A percentile compares a stretch with the other conserved stretches of the same genome.
These are phyloP conservation scores for Dendrobium nobile DNA, from an alignment of 106 monocot genomes.

Conservation along the genomic window DNA sequence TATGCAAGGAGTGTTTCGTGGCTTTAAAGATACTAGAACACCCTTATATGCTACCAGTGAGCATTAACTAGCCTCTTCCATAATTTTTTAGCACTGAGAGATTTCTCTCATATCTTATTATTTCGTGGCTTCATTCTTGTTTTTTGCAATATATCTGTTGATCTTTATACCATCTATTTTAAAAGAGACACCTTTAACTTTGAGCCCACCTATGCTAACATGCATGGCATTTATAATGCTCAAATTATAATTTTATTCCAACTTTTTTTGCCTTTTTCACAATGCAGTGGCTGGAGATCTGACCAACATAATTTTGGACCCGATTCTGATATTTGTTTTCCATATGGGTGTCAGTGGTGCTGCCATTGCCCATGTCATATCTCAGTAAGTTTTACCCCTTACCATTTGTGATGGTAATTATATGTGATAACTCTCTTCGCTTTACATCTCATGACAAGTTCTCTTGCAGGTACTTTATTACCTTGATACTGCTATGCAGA, in stretches of 20 bases:
- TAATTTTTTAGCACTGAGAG: constrained; percentile 2
- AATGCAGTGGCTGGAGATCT: constrained; percentile 64
- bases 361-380: constrained; percentile 83
- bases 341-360: constrained; percentile 66
- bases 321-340: constrained; percentile 68
- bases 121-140: not conserved
- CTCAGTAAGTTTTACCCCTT: constrained; percentile 55
- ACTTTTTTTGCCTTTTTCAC: constrained; percentile 2
- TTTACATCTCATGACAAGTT: not conserved
- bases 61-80: not conserved
- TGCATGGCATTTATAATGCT: not conserved
- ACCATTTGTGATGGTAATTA: not conserved
- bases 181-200: not conserved
- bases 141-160: not conserved
- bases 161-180: not conserved
- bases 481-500: constrained; percentile 56
- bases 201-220: not conserved
- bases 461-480: constrained; percentile 59
- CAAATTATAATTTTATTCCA: not conserved
- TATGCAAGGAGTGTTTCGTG: constrained; percentile 73
- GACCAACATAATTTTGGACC: constrained; percentile 73
- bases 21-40: constrained; percentile 63
- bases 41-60: constrained; percentile 63
- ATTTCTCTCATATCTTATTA: not conserved
- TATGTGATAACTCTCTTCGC: not conserved